Base-by-base conservation (phyloP, 148 eudicot species). In the Cornus kousa region DNA sequence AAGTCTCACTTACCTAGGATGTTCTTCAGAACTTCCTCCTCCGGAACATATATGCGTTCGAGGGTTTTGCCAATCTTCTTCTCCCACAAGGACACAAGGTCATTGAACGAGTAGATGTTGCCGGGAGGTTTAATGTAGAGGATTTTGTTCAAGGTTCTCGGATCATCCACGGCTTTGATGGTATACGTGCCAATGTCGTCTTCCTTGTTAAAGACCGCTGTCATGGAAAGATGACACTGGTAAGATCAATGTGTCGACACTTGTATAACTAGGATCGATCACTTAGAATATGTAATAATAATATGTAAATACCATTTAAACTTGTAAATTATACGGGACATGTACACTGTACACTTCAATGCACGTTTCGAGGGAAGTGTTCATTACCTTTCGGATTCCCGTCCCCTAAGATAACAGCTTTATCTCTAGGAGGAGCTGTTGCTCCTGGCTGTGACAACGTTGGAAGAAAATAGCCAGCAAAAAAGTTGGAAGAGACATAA, bases 71-170 rank as follows among this genome's bases (percentile, higher is more conserved):
- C 67, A 32, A 74, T 74, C 46, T 74, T 74, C 46, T 74, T 74
- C 67, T 74, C 76, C 76, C 76, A 74, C 46, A 74, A 23, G 23
- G 76, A 74, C 17, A 74, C 76, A 2, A 74, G 28, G 1, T 74
- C 76, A 6, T 74, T 74, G 76, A 74, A 74, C 16, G 76, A 74
- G 76, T 31, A 31, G 1, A 17, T 17, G 67, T 74, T 74, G 20
- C 33, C 35, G 19, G 76, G 67, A n/a, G 76, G 67, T 64, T 46
- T 55, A 74, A 74, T 33, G 67, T 74, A 74, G 19, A 74, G 37
- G 76, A 74, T 74, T 37, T 74, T 74, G 76, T 74, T 74, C 76
- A 74, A 19, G 7, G 76, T 57, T 74, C 76, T 74, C 20, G 76
- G 67, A 24, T 74, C 76, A 59, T 74, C 76, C 76, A 74, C 76